Conservation (phyloP, 2,329 filamentous ascomycete species). For the Phyllosticta paracitricarpa region DNA sequence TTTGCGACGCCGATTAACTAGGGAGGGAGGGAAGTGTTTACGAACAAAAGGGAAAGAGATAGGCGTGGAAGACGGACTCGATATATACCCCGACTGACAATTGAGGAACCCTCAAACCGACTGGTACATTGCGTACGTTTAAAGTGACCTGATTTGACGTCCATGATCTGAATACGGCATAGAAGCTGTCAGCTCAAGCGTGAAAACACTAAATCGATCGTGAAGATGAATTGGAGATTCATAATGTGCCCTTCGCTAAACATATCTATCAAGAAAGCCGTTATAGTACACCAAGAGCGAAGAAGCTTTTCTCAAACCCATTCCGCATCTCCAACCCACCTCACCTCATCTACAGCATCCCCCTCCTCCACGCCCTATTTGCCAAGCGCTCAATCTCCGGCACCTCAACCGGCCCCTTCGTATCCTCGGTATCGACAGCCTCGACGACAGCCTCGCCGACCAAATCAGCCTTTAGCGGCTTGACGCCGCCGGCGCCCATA, state of each 20-base stretch:
- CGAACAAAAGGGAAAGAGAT: background rate
- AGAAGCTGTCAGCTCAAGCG: too few relatives aligned
- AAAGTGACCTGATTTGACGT: background rate
- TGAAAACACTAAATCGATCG: too few relatives aligned
- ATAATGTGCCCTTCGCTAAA: too few relatives aligned
- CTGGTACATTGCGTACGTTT: too few relatives aligned
- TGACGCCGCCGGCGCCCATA: slow-evolving; percentile 72
- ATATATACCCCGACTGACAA: too few relatives aligned
- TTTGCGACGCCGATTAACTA: slow-evolving; percentile 31
- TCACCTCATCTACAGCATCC: slow-evolving; percentile 57
- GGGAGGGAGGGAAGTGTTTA: background rate
- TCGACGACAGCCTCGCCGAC: slow-evolving; percentile 88
- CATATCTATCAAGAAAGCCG: too few relatives aligned
- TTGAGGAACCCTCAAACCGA: too few relatives aligned
- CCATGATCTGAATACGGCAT: background rate
- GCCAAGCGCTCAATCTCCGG: slow-evolving; percentile 73
- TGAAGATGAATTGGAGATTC: background rate
- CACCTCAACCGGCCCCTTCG: slow-evolving; percentile 68
- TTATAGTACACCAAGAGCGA: too few relatives aligned
- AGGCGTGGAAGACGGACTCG: background rate
- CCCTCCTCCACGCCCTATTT: slow-evolving; percentile 75
- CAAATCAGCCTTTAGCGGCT: slow-evolving; percentile 76
- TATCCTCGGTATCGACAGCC: slow-evolving; percentile 62
- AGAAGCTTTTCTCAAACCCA: too few relatives aligned
- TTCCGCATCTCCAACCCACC: too few relatives aligned